Base-by-base conservation (phyloP, 1,139 yeast species). In the Candida tropicalis region DNA sequence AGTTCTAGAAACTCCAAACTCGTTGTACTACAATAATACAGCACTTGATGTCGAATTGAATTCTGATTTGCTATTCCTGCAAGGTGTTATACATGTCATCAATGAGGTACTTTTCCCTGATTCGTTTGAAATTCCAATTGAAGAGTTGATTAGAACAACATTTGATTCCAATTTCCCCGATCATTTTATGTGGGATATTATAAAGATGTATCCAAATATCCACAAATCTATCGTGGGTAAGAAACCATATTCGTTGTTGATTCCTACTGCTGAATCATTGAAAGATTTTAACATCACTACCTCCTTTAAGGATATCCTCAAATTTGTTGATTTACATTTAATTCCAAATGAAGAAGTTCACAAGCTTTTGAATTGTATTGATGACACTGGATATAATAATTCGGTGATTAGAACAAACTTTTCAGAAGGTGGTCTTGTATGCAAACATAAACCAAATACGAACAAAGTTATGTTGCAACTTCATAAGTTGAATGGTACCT, bases 51-150 rank as follows among this genome's bases (percentile, higher is more conserved):
- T 73, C 2, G 70, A 72, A 0, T 69, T 73, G 40, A 75, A 80
- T 47, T 70, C 81, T 1, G 97, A 93, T 59, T 74, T 89, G 7
- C 60, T 93, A 13, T 91, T 87, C 59, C 82, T 79, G 48, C 84
- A 86, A 57, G 99, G 98, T 0, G 97, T 91, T 0, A 79, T 88
- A 2, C 98, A 90, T 58, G 81, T 91, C 1, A 67, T 87, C 5
- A 66, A 73, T 36, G 62, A 73, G 9, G 70, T 88, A 0, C 57
- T 79, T 2, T 64, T 89, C 8, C 96, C 97, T 0, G 61, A 65
- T 0, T 62, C 68, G 25, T 64, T 91, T 25, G 61, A 69, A 8
- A 75, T 93, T 3, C 63, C 83, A 0, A 65, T 87, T 13, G 43
- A 52, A 1, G 85, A 88, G 43, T 68, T 93, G 40, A 66, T 91